These are phyloP conservation scores for Leccinum barrowsii DNA, from an alignment of 768 basidiomycete species.

Conservation along the genomic window DNA sequence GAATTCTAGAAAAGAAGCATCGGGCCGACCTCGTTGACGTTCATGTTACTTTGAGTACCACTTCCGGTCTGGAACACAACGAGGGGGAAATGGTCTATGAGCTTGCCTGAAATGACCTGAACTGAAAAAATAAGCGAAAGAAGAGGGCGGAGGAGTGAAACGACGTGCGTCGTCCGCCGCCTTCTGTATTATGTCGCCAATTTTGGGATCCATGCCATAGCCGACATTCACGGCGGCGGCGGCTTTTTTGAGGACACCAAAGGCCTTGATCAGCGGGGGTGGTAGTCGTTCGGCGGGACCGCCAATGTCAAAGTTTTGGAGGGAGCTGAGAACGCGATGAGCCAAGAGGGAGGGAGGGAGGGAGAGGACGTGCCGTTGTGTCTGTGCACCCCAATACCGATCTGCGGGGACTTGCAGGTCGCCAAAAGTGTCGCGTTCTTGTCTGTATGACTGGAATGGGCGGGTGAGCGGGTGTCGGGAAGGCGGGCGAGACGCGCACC, in stretches of 20 bases:
- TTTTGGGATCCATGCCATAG: conserved; percentile 87
- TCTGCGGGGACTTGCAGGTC: conserved; percentile 85
- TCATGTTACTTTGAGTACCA: conserved; percentile 99
- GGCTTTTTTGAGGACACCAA: conserved; percentile 96
- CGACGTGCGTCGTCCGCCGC: conserved; percentile 87
- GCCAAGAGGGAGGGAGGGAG: not conserved
- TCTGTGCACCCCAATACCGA: conserved; percentile 98
- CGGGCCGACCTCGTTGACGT: conserved; percentile 80
- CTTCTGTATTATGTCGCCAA: conserved; percentile 84
- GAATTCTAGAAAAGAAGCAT: not conserved
- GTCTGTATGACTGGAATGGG: conserved; percentile 56
- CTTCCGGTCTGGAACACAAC: conserved; percentile 99
- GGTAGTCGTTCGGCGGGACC: conserved; percentile 92
- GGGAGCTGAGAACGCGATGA: conserved; percentile 50
- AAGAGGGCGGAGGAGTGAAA: not conserved
- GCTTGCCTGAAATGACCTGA: conserved; percentile 93
- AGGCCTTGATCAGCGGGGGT: conserved; percentile 94
- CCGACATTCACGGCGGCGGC: conserved; percentile 85
- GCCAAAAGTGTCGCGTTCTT: conserved; percentile 94
- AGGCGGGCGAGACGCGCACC: conserved; percentile 25
- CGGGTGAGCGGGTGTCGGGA: not conserved
- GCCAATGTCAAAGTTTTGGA: conserved; percentile 98
- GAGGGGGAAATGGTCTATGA: conserved; percentile 93
- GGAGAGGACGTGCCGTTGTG: conserved; percentile 64
- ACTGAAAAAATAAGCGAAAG: conserved; percentile 4